These are phyloP conservation scores for Tuctoria greenei DNA, from an alignment of 176 grass and related monocot species.

Conservation along the genomic window DNA sequence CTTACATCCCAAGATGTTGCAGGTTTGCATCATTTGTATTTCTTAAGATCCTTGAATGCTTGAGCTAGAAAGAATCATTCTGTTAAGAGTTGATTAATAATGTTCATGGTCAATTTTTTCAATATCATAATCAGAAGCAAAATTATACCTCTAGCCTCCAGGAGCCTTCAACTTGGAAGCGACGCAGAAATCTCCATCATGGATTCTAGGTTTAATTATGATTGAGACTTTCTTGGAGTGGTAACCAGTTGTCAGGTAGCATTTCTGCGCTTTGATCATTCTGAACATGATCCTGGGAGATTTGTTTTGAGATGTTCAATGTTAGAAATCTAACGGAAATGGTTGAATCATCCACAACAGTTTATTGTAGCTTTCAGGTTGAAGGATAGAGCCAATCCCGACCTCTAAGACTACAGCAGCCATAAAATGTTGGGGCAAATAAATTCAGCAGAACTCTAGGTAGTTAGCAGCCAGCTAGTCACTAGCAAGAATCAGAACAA, in stretches of 20 bases:
- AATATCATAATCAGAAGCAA: not conserved
- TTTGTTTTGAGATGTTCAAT: not conserved
- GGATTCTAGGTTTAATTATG: not conserved
- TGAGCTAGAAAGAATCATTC: not conserved
- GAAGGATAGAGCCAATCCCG: conserved; percentile 3
- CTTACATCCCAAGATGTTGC: conserved; percentile 71
- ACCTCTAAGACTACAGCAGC: not conserved
- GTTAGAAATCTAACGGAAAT: not conserved
- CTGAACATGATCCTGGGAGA: not conserved
- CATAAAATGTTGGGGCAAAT: not conserved
- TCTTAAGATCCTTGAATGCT: not conserved
- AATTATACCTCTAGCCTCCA: not conserved
- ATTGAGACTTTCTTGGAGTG: conserved; percentile 4
- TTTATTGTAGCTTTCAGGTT: not conserved
- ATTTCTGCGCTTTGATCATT: not conserved
- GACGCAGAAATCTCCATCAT: not conserved
- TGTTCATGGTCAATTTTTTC: not conserved
- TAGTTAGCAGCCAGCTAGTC: not conserved
- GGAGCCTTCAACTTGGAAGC: not conserved
- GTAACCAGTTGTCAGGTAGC: not conserved
- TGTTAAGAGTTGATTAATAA: not conserved
- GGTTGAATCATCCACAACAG: not conserved
- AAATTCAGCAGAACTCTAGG: not conserved
- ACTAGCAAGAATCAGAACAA: not conserved
- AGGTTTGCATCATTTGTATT: conserved; percentile 50